Evolutionary conservation across 441 rosid genomes (phyloP).

Genomic region (Metrosideros polymorpha): DNA sequence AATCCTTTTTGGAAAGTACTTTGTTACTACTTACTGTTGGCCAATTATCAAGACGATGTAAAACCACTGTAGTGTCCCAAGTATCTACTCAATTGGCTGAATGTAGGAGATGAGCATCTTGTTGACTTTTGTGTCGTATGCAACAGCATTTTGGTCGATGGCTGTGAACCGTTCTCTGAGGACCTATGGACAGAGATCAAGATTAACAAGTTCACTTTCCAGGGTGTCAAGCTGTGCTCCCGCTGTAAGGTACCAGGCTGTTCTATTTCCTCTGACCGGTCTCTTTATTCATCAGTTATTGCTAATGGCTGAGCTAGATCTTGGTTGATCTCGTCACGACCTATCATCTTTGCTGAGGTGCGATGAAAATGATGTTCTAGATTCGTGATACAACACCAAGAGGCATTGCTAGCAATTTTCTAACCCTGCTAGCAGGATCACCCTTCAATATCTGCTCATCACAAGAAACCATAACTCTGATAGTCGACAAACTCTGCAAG

Average conservation of each 20-base stretch:
- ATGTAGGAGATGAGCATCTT: background rate
- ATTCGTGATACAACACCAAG: background rate
- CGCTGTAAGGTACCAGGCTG: slow-evolving; percentile 58
- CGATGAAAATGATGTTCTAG: background rate
- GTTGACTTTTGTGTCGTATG: background rate
- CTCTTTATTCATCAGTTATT: background rate
- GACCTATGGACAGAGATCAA: slow-evolving; percentile 67
- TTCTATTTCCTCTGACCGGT: background rate
- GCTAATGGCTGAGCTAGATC: background rate
- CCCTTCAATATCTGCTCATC: background rate
- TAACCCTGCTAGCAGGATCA: background rate
- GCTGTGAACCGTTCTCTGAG: slow-evolving; percentile 79
- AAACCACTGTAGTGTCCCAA: background rate
- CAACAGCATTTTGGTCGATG: slow-evolving; percentile 63
- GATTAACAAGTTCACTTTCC: slow-evolving; percentile 40
- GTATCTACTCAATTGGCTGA: background rate
- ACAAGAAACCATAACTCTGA: background rate
- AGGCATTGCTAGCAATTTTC: background rate
- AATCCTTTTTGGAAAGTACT: slow-evolving; percentile 2
- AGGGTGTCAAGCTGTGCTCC: slow-evolving; percentile 60
- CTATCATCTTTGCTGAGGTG: background rate
- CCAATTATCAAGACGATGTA: background rate
- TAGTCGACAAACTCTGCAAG: rapidly evolving
- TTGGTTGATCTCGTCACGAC: background rate
- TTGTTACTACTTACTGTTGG: background rate